Conservation (phyloP, 164 flowering plant genomes). For the Tetrastigma voinierianum region DNA sequence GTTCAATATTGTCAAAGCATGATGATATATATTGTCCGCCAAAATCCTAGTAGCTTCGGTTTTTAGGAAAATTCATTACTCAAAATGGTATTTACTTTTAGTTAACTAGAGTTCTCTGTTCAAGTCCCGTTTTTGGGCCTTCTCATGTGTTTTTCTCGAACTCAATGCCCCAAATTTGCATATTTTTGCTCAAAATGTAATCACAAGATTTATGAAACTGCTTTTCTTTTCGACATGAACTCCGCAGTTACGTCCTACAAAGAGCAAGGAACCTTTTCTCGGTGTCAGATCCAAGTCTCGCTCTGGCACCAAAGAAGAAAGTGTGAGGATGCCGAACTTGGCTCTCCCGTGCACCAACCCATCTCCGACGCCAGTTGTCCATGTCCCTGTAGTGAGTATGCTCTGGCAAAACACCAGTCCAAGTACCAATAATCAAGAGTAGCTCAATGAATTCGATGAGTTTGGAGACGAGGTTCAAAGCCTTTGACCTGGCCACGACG, state of each 20-base stretch:
- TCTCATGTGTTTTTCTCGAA: no score
- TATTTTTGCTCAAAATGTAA: not conserved
- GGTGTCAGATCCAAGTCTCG: conserved; percentile 61
- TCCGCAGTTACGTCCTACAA: conserved; percentile 57
- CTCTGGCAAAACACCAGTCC: conserved; percentile 55
- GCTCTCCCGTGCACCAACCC: conserved; percentile 73
- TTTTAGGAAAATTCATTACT: no score
- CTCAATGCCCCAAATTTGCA: not conserved
- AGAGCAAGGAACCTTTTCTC: conserved; percentile 71
- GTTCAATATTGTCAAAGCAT: no score
- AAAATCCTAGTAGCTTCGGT: no score
- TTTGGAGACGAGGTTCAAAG: no score
- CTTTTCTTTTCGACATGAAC: not conserved
- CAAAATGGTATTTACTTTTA: no score
- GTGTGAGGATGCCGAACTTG: conserved; percentile 52
- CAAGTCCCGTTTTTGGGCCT: no score
- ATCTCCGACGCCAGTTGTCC: conserved; percentile 61
- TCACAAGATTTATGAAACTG: not conserved
- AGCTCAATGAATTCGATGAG: conserved; percentile 12
- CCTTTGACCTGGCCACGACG: no score
- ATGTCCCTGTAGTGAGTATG: conserved; percentile 84
- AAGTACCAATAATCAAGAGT: conserved; percentile 47
- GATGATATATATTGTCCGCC: no score
- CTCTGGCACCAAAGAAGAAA: conserved; percentile 37
- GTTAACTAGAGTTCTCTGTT: no score